Conservation (phyloP, 495 filamentous ascomycete species). For the Xylaria flabelliformis region DNA sequence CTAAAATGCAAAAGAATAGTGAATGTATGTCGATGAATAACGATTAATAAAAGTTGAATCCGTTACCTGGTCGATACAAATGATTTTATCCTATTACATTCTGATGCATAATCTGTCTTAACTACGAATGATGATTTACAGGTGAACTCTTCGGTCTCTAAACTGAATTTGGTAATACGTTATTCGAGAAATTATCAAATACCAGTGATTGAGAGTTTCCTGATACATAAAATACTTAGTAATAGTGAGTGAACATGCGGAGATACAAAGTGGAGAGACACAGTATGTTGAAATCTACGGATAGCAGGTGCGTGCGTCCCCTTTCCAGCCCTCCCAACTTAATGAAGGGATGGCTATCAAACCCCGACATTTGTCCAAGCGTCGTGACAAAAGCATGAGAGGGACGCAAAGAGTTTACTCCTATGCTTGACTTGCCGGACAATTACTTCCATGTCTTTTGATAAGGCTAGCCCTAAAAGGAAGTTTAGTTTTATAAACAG, state of each 20-base stretch:
- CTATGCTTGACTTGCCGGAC: background rate
- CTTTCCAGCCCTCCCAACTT: background rate
- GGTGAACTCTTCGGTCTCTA: background rate
- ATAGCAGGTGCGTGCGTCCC: background rate
- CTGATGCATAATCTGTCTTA: background rate
- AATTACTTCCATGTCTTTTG: background rate
- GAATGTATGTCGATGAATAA: no score
- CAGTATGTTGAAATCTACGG: background rate
- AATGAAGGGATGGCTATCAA: background rate
- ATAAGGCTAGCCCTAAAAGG: background rate
- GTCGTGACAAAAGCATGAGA: background rate
- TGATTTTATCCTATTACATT: background rate
- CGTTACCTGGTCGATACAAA: background rate
- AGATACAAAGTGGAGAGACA: background rate
- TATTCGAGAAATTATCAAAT: background rate
- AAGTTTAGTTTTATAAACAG: background rate
- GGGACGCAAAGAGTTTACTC: background rate
- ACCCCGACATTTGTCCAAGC: background rate
- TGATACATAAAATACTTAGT: background rate
- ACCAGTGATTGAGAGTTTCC: background rate
- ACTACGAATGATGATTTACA: background rate
- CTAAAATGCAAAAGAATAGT: no score
- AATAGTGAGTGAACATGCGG: background rate
- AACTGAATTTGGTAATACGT: background rate
- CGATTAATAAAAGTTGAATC: no score